Evolutionary conservation across 2,329 filamentous ascomycete genomes (phyloP).

Genomic region (Cytospora paraplurivora): DNA sequence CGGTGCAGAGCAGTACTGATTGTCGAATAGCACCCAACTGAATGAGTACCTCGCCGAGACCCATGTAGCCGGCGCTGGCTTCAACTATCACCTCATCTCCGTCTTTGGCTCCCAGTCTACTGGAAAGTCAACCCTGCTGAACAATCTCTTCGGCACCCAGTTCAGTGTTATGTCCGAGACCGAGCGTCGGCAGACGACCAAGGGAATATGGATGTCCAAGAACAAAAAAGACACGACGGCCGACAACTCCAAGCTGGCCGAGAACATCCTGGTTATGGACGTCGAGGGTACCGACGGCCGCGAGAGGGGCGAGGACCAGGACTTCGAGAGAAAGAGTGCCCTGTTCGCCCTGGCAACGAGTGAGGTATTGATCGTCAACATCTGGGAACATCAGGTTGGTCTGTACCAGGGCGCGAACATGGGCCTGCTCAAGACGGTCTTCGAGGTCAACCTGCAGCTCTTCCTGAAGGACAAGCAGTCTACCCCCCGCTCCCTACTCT

Average conservation of each 20-base stretch:
- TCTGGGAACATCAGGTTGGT: constrained; percentile 99
- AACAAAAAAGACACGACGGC: constrained; percentile 69
- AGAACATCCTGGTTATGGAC: constrained; percentile 99
- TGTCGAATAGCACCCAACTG: constrained; percentile 64
- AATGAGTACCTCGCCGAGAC: constrained; percentile 80
- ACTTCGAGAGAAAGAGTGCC: constrained; percentile 98
- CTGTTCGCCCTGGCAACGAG: constrained; percentile 96
- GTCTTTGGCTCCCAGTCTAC: constrained; percentile 99
- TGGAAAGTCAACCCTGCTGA: constrained; percentile 95
- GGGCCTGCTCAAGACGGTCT: constrained; percentile 97
- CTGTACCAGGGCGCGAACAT: constrained; percentile 98
- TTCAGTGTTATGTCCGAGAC: constrained; percentile 98
- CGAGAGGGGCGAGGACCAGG: constrained; percentile 95
- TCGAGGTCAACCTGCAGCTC: constrained; percentile 96
- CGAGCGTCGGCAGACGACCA: constrained; percentile 93
- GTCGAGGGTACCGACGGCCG: constrained; percentile 97
- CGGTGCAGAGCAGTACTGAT: constrained; percentile 27
- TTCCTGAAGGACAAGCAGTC: constrained; percentile 96
- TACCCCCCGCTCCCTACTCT: constrained; percentile 85
- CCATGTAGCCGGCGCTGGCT: constrained; percentile 82
- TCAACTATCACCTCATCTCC: constrained; percentile 99
- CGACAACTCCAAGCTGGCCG: constrained; percentile 70
- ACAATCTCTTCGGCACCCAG: constrained; percentile 90
- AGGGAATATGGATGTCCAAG: constrained; percentile 99
- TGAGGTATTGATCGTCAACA: constrained; percentile 97